A percentile compares a stretch with the other conserved stretches of the same genome.
These are phyloP conservation scores for Chrysanthemum makinoi DNA, from an alignment of 129 eudicot species.

Conservation along the genomic window DNA sequence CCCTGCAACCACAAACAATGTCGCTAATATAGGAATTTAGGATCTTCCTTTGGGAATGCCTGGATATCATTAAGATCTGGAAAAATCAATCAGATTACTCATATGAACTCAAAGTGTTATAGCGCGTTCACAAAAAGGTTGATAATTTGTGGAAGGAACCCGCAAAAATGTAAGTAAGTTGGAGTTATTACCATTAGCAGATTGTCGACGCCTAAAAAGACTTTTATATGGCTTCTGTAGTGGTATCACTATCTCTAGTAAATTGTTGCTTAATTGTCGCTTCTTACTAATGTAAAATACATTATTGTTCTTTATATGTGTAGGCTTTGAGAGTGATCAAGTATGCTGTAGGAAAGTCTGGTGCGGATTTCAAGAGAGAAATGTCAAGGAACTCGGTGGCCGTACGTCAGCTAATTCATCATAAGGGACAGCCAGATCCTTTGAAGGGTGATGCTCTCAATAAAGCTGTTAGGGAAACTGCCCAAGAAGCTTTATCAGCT, in stretches of 20 bases:
- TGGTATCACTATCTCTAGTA: neutral
- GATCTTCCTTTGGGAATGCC: neutral
- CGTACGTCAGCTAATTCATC: conserved; percentile 75
- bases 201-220: neutral
- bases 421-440: conserved; percentile 87
- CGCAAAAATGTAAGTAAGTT: neutral
- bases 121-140: neutral
- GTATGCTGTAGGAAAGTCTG: conserved; percentile 93
- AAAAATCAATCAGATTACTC: neutral
- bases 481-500: conserved; percentile 90
- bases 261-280: no score
- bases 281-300: neutral
- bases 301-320: conserved; percentile 13
- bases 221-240: neutral
- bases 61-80: neutral
- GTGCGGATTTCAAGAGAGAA: conserved; percentile 92
- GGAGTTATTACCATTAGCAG: neutral
- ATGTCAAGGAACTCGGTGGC: conserved; percentile 95
- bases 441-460: conserved; percentile 87
- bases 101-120: neutral
- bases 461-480: conserved; percentile 86
- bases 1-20: neutral
- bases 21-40: neutral
- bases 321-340: conserved; percentile 91
- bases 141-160: neutral